Evolutionary conservation across 2,329 filamentous ascomycete genomes (phyloP), one percentile per base, ranked within the genome.

Genomic region (Chaetothyriales sp.): DNA sequence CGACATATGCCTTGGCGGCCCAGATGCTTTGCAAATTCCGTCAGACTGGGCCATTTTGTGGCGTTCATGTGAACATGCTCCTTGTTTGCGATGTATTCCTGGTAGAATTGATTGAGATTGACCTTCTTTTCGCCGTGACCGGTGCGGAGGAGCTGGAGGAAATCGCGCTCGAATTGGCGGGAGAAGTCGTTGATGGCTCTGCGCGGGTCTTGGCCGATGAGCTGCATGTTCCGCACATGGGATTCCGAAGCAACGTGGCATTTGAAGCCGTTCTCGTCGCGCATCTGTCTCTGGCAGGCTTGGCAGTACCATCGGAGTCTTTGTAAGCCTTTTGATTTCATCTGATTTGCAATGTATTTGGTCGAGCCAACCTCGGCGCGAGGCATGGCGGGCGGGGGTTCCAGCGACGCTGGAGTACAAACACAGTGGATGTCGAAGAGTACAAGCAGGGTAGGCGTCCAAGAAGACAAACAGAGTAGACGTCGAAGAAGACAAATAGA

Each of bases 11-110:
- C 86, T 66, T 97, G 89, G 19, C 85, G 73, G 0, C 90, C 89
- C 1, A 98, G 71, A 62, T 86, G 73, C 64, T 95, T 94, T 13
- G 86, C 87, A 64, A 95, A 94, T 61, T 97, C 89, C 2, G 89
- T 90, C 60, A 98, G 70, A 50, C 80, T 86, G 3, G 83, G 79
- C 89, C 89, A 97, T 62, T 84, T 83, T 0, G 92, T 97, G 6
- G 88, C 76, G 67, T 95, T 95, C 85, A 97, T 89, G 65, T 97
- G 92, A 7, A 92, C 73, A 65, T 97, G 90, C 62, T 88, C 77
- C 67, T 89, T 89, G 60, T 90, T 84, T 15, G 81, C 77, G 60
- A 97, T 95, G 62, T 94, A 92, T 64, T 89, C 83, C 66, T 97
- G 88, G 69, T 98, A 98, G 67, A 97, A 97, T 56, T 86, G 82